These are phyloP conservation scores for Pichia sp. DNA, from an alignment of 1,139 yeast species.

Conservation along the genomic window DNA sequence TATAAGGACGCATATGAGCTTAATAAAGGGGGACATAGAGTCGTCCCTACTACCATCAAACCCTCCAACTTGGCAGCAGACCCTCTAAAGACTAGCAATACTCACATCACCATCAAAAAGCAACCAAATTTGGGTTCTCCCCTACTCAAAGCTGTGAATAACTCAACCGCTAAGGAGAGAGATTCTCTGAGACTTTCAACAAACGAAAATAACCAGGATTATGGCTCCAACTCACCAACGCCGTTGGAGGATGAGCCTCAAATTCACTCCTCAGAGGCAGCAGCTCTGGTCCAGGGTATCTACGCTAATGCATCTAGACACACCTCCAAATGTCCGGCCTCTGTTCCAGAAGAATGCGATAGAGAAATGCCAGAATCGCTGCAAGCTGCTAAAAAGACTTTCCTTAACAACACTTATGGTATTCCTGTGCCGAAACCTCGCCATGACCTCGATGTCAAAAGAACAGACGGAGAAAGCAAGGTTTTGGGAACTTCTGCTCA, in stretches of 20 bases:
- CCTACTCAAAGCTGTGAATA: background rate
- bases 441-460: background rate
- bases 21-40: constrained; percentile 23
- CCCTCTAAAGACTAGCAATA: constrained; percentile 69
- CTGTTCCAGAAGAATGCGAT: constrained; percentile 10
- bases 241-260: constrained; percentile 6
- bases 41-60: constrained; percentile 32
- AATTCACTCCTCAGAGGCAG: constrained; percentile 49
- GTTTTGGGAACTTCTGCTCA: background rate
- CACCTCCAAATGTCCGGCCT: constrained; percentile 11
- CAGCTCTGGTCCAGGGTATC: constrained; percentile 39
- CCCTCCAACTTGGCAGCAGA: constrained; percentile 78
- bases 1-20: constrained; percentile 13
- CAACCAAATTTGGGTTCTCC: constrained; percentile 32
- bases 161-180: background rate
- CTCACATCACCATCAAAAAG: constrained; percentile 66
- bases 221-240: constrained; percentile 4
- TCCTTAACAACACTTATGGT: constrained; percentile 16
- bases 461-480: background rate
- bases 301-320: constrained; percentile 27
- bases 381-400: constrained; percentile 9
- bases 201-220: background rate
- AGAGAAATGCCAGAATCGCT: background rate
- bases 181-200: constrained; percentile 16
- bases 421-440: constrained; percentile 19